Conservation (phyloP, 805 yeast species). For the Yarrowia deformans region DNA sequence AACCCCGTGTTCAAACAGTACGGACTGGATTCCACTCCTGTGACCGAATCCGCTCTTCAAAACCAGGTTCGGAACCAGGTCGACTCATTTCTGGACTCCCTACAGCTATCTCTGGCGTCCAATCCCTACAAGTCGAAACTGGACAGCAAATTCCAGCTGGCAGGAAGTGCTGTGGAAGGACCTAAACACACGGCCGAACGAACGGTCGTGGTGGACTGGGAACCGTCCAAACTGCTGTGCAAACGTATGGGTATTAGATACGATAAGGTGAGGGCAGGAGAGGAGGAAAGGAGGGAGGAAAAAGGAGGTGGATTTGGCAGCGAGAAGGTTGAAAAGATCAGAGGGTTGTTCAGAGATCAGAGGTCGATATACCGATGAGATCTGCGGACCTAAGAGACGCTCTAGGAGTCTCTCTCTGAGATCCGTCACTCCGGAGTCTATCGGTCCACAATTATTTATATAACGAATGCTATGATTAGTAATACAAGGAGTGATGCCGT, state of each 20-base stretch:
- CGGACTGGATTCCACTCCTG: not conserved
- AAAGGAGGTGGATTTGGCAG: not conserved
- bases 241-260: constrained; percentile 18
- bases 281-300: not conserved
- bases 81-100: constrained; percentile 9
- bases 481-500: too few species aligned
- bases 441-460: too few species aligned
- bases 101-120: not conserved
- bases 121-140: constrained; percentile 9
- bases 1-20: constrained; percentile 1
- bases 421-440: too few species aligned
- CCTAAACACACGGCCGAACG: not conserved
- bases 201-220: constrained; percentile 11
- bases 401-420: too few species aligned
- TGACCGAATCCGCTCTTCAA: not conserved
- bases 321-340: not conserved
- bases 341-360: not conserved
- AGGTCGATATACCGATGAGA: too few species aligned
- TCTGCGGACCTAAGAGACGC: too few species aligned
- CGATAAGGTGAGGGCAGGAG: not conserved
- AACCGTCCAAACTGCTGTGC: constrained; percentile 6
- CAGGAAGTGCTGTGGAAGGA: not conserved
- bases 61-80: not conserved
- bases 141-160: constrained; percentile 14
- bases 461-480: too few species aligned